Base-by-base conservation (phyloP, 148 eudicot species). In the Cornus florida region DNA sequence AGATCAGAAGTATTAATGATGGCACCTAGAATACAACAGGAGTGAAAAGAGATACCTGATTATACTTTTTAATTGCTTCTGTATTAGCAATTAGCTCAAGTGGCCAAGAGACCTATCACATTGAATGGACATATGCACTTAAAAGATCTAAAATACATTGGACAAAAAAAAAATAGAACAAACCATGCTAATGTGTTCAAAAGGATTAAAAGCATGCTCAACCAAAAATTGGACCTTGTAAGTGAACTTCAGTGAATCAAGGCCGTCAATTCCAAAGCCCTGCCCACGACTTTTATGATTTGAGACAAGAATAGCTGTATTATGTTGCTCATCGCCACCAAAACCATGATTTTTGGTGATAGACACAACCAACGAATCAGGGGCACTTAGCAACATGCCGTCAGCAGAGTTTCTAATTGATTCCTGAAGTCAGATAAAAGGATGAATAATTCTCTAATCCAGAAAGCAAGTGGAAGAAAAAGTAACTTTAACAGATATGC, bases 381-480 rank as follows among this genome's bases (percentile, higher is more conserved):
- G 97, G 3, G 91, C 87, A 83, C 92, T 89, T 84, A 93, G 84
- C 66, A 96, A 79, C 86, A 84, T 87, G 77, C 88, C 89, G 91
- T 96, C 98, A 84, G 95, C 90, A 81, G 99, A 96, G 75, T 93
- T 91, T 57, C 88, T 89, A 32, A 96, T 96, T 60, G 99, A 96
- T 82, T 93, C 99, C 99, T 96, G 84, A 73, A 80, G 53, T 69
- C 43, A 69, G 56, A 64, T 75, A 46, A 43, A 43, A 84, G 72
- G 65, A 71, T 39, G 32, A 24, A 50, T 69, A 68, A 73, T 43
- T 79, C 19, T 78, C 67, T 79, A 17, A 65, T 75, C 33, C 39
- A 75, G 70, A 79, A 33, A 68, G 70, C 23, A 64, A 80, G 79
- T 2, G 2, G 22, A 46, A 39, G 65, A 66, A 23, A 43, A 22